A percentile compares a stretch with the other conserved stretches of the same genome.
Conservation (phyloP, 2,329 filamentous ascomycete genomes). For the Diplodia seriata region DNA sequence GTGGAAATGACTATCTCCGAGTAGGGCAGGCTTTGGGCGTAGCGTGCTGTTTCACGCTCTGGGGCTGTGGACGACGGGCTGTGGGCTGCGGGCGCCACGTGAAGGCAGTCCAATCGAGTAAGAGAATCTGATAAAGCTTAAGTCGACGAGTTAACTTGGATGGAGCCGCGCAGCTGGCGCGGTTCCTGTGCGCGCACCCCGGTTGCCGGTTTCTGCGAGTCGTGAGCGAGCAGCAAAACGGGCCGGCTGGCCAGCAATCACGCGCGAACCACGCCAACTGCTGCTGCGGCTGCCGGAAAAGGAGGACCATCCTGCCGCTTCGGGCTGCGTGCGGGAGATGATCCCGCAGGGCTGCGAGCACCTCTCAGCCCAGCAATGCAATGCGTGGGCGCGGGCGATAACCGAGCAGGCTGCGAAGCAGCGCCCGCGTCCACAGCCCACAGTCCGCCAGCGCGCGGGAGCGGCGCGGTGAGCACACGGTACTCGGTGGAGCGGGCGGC, state of each 20-base stretch:
- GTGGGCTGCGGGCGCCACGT: conserved; percentile 21
- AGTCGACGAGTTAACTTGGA: neutral
- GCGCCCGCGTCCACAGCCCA: neutral
- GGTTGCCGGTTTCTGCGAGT: conserved; percentile 30
- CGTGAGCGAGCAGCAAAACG: conserved; percentile 24
- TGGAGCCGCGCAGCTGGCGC: conserved; percentile 25
- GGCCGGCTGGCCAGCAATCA: conserved; percentile 22
- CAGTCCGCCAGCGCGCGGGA: conserved; percentile 12
- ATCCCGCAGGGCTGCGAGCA: neutral
- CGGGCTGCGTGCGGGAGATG: conserved; percentile 21
- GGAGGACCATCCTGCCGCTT: conserved; percentile 19
- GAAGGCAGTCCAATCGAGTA: conserved; percentile 26
- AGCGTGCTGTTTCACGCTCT: conserved; percentile 24
- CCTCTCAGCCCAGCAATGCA: neutral
- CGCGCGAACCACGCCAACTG: conserved; percentile 28
- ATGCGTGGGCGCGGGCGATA: conserved; percentile 11
- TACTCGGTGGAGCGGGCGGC: conserved; percentile 13
- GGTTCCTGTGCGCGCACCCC: conserved; percentile 21
- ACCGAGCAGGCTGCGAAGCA: conserved; percentile 8
- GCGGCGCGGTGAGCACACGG: conserved; percentile 14
- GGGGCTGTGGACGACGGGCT: conserved; percentile 9
- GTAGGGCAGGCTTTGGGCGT: neutral
- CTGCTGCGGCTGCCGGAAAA: conserved; percentile 21
- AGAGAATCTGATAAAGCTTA: conserved; percentile 29
- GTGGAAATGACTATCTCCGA: conserved; percentile 24